These are phyloP conservation scores for Halenospora varia DNA, from an alignment of 495 filamentous ascomycete genomes.

Conservation along the genomic window DNA sequence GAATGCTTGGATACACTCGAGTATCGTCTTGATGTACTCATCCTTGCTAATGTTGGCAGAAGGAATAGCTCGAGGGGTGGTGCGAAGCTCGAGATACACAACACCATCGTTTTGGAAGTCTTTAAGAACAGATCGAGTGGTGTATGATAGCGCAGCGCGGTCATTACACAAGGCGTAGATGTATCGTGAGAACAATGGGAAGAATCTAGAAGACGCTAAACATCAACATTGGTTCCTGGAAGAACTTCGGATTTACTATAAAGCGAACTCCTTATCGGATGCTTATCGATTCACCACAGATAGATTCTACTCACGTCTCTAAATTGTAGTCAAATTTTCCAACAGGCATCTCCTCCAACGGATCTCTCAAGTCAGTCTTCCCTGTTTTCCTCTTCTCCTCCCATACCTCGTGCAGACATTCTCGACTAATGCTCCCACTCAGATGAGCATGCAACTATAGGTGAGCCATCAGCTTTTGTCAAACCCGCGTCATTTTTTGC, in stretches of 20 bases:
- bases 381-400: conserved; percentile 43
- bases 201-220: conserved; percentile 50
- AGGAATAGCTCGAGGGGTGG: conserved; percentile 65
- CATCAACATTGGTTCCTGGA: background rate
- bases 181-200: conserved; percentile 72
- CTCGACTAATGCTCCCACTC: conserved; percentile 71
- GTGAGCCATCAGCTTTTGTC: conserved; percentile 10
- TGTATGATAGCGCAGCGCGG: conserved; percentile 48
- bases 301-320: conserved; percentile 48
- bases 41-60: conserved; percentile 49
- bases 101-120: conserved; percentile 71
- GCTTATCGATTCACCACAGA: background rate
- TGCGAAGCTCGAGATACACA: conserved; percentile 76
- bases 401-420: conserved; percentile 78
- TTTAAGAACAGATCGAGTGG: conserved; percentile 64
- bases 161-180: conserved; percentile 71
- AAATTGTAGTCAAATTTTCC: conserved; percentile 68
- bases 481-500: background rate
- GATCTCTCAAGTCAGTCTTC: conserved; percentile 59
- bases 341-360: conserved; percentile 60
- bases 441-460: conserved; percentile 78
- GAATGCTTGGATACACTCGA: conserved; percentile 53
- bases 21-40: conserved; percentile 61
- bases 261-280: background rate
- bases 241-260: background rate